phyloP scores from a whole-genome alignment of 257 asterid genomes.

The Przewalskia tangutica region DNA sequence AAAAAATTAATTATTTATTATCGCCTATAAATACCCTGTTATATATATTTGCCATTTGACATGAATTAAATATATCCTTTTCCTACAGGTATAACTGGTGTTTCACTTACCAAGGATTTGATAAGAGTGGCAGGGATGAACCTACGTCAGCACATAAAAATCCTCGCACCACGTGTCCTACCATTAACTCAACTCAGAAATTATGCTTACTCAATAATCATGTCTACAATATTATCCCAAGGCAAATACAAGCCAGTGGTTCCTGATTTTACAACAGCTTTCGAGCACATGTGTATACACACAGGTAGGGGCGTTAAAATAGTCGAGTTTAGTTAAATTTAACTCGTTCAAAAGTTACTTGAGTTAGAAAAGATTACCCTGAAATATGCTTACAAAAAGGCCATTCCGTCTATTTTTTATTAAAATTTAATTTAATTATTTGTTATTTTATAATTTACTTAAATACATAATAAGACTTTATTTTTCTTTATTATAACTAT shows the following conservation, averaged over 20 bases:
- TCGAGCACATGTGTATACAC: conserved; percentile 55
- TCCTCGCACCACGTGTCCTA: conserved; percentile 42
- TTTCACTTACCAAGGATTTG: conserved; percentile 47
- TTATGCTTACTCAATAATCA: conserved; percentile 20
- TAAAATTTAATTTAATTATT: no score
- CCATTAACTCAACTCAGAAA: conserved; percentile 39
- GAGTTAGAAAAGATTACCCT: neutral
- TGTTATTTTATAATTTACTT: neutral
- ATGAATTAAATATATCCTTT: no score
- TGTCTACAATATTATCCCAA: neutral
- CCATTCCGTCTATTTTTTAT: no score
- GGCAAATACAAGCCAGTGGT: conserved; percentile 14
- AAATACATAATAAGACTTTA: neutral
- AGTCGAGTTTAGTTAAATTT: neutral
- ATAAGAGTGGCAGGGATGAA: conserved; percentile 39
- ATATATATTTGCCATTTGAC: neutral
- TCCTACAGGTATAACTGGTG: conserved; percentile 17
- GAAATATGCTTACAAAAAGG: neutral
- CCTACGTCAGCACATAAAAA: conserved; percentile 33
- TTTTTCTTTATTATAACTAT: neutral
- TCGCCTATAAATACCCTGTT: neutral
- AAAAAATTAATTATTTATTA: no score
- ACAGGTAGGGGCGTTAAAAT: conserved; percentile 1
- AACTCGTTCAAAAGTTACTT: neutral
- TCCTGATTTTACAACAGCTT: conserved; percentile 52